phyloP scores from a whole-genome alignment of 2,329 filamentous ascomycete species.

The Cladosporium sp. region DNA sequence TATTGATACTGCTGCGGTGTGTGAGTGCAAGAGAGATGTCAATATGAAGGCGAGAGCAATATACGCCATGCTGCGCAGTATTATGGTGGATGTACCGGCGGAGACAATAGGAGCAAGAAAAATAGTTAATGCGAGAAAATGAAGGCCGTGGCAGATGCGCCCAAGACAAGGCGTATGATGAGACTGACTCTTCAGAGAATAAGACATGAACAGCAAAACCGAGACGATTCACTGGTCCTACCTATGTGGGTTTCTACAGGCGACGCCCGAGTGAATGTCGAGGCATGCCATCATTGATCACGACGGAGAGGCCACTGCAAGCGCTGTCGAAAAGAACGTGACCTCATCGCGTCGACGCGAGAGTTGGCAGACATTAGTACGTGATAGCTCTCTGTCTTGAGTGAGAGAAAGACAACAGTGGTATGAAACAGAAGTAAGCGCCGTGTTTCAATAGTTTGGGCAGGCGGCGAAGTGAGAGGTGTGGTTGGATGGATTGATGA shows the following conservation, averaged over 20 bases:
- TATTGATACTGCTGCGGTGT: background rate
- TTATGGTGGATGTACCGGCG: background rate
- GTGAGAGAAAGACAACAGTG: background rate
- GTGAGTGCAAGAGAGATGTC: background rate
- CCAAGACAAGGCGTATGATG: background rate
- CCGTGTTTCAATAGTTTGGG: background rate
- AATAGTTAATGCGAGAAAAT: background rate
- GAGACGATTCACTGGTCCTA: background rate
- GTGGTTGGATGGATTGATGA: slow-evolving; percentile 6
- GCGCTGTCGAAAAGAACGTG: background rate
- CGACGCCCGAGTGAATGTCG: background rate
- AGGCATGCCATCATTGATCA: background rate
- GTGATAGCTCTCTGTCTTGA: background rate
- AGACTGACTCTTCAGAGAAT: background rate
- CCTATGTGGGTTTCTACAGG: background rate
- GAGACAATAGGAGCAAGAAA: background rate
- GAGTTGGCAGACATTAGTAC: background rate
- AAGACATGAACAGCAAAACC: background rate
- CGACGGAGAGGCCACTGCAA: slow-evolving; percentile 5
- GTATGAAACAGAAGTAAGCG: slow-evolving; percentile 3
- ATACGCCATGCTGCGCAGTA: too few species aligned
- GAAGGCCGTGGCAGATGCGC: background rate
- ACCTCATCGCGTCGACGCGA: background rate
- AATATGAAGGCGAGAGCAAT: background rate
- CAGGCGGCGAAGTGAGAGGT: slow-evolving; percentile 7